Base-by-base conservation (phyloP, 176 grass and related monocot genomes). In the Eragrostis nindensis region DNA sequence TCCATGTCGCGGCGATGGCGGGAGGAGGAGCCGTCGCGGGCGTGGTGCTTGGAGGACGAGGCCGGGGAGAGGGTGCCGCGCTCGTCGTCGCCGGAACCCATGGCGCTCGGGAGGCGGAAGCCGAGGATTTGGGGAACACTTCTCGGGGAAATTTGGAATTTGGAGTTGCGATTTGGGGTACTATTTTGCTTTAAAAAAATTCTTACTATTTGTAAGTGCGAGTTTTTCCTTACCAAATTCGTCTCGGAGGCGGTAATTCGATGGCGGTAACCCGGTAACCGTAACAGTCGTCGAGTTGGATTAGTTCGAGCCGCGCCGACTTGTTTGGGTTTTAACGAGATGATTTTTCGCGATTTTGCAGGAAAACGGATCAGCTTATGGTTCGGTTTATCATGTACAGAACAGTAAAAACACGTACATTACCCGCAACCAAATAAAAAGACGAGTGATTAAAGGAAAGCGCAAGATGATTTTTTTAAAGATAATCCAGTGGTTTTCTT, bases 41-140 rank as follows among this genome's bases (percentile, higher is more conserved):
- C 27, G 77, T 81, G 76, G 62, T 81, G 84, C 77, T 60, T 75
- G 27, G 77, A 75, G n/a, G 42, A 21, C n/a, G 41, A 11, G 66
- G 41, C 11, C 21, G 66, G 36, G 38, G 1, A 19, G 49, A 36
- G 0, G 52, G 15, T 19, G 22, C 5, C 15, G 9, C 73, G 63
- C 22, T 76, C 62, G 11, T 81, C 85, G 42, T 75, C 71, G 27
- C 62, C 62, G 13, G 77, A 74, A 9, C 39, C 65, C 85, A 86
- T 86, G 62, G 1, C 62, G 52, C 53, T 15, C 39, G 38, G 42
- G 38, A 65, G 56, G 50, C 63, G 32, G 38, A 86, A 75, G 62
- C 77, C 77, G n/a, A n/a, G n/a, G n/a, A 36, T 36, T 36, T 36
- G 32, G 32, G 32, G 32, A 36, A 4, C n/a, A n/a, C n/a, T n/a